These are phyloP conservation scores for Penicillium sp. DNA, from an alignment of 2,329 filamentous ascomycete species.

Conservation along the genomic window DNA sequence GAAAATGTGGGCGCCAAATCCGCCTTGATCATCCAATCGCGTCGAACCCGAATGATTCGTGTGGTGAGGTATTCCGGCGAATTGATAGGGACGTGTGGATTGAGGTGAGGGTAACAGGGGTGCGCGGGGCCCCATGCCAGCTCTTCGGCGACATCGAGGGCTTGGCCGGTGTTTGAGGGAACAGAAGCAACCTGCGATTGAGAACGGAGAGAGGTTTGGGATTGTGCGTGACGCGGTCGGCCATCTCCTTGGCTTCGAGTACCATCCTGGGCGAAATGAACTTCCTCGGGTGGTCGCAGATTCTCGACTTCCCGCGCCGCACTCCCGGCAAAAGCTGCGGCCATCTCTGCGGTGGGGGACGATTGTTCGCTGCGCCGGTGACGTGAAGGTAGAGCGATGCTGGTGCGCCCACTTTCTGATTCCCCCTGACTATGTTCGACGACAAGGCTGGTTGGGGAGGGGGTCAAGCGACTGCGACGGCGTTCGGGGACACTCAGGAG, in stretches of 20 bases:
- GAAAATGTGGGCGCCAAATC: slow-evolving; percentile 92
- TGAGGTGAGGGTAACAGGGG: slow-evolving; percentile 90
- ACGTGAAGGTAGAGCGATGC: slow-evolving; percentile 51
- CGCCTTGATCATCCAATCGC: slow-evolving; percentile 87
- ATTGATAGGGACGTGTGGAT: slow-evolving; percentile 79
- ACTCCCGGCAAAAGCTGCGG: slow-evolving; percentile 26
- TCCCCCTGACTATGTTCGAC: slow-evolving; percentile 49
- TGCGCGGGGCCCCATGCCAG: slow-evolving; percentile 91
- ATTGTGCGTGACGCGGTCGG: slow-evolving; percentile 39
- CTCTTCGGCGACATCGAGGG: slow-evolving; percentile 61
- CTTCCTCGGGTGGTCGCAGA: slow-evolving; percentile 31
- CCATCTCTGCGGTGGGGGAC: slow-evolving; percentile 23
- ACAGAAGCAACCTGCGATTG: slow-evolving; percentile 41
- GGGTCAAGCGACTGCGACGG: slow-evolving; percentile 54
- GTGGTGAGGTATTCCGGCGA: slow-evolving; percentile 75
- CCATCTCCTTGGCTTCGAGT: slow-evolving; percentile 24
- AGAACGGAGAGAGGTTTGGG: slow-evolving; percentile 42
- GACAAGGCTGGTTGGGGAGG: slow-evolving; percentile 46
- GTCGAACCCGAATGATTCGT: slow-evolving; percentile 83
- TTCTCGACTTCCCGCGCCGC: slow-evolving; percentile 29
- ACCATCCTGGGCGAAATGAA: slow-evolving; percentile 29
- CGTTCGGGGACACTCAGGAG: slow-evolving; percentile 59
- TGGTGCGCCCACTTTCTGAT: slow-evolving; percentile 52
- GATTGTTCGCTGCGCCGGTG: slow-evolving; percentile 36
- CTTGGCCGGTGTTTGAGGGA: slow-evolving; percentile 37